Evolutionary conservation across 768 basidiomycete species (phyloP), one percentile per base, ranked within the genome.

Genomic region (Boletus rufocinnamomeus): DNA sequence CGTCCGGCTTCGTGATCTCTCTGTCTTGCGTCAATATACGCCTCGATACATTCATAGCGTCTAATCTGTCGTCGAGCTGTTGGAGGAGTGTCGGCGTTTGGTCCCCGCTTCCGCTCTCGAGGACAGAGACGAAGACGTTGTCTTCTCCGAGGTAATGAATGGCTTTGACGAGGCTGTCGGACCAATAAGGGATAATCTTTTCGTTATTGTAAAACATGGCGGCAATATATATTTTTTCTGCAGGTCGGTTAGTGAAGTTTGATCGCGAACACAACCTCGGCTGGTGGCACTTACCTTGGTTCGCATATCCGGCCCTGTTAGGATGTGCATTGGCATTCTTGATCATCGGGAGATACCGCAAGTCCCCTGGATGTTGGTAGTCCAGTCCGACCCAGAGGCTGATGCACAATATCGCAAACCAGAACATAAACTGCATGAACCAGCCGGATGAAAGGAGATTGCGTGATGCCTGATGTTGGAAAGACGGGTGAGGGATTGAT

Each of bases 181-280:
- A 70, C 78, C 78, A 80, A 51, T 76, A 75, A 0, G 77, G 75
- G 28, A 80, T 63, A 2, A 79, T 69, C 0, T 49, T 52, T 52
- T 73, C 65, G 41, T 78, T 77, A 52, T 79, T 69, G 66, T 68
- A 72, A 59, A 80, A 75, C 68, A 78, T 74, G 3, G 76, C 77
- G 0, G 53, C 62, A 14, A 68, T 55, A 38, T 60, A 68, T 11
- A 69, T 56, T 9, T 56, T 61, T 21, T 64, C 68, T 68, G 1
- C 8, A 27, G 1, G 13, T 2, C 13, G 1, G 7, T 63, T 2
- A 52, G 50, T 21, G n/a, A 23, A 11, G 25, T 6, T 2, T 2
- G 14, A 14, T 34, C 23, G 11, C 21, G 14, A 11, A 32, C 3
- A 19, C 2, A 8, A 1, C 8, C 1, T 37, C 1, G 27, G 11